Percentiles rank a stretch among this genome's conserved stretches.
phyloP scores from a whole-genome alignment of 1,284 basidiomycete species.

The Gymnopus androsaceus region DNA sequence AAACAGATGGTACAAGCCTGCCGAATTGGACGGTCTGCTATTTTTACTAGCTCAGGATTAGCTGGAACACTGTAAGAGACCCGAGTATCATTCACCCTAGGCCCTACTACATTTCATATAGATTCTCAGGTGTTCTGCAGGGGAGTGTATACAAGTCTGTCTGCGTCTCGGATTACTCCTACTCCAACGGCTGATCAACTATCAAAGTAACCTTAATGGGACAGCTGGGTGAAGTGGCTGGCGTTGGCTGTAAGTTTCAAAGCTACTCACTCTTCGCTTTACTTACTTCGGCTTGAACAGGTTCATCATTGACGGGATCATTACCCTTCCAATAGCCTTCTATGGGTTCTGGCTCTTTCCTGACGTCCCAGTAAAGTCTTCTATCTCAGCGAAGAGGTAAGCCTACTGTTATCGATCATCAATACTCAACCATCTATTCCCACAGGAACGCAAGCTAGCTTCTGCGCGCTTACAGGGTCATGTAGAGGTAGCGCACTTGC shows the following conservation, averaged over 20 bases:
- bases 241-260: conserved; percentile 65
- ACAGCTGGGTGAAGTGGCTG: conserved; percentile 61
- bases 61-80: conserved; percentile 58
- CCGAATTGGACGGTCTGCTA: conserved; percentile 68
- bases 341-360: conserved; percentile 78
- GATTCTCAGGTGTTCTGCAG: conserved; percentile 74
- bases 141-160: conserved; percentile 5
- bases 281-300: conserved; percentile 30
- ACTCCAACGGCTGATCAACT: not conserved
- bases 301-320: conserved; percentile 74
- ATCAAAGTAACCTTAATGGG: conserved; percentile 58
- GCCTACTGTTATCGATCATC: not conserved
- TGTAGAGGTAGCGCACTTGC: conserved; percentile 38
- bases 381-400: conserved; percentile 62
- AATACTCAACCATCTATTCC: not conserved
- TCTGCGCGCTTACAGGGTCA: conserved; percentile 48
- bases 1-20: conserved; percentile 71
- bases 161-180: not conserved
- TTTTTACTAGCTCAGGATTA: conserved; percentile 71
- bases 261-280: not conserved
- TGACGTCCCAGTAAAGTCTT: conserved; percentile 66
- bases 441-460: conserved; percentile 58
- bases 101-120: conserved; percentile 27
- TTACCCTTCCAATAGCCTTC: conserved; percentile 70
- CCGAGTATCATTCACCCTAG: conserved; percentile 1